Evolutionary conservation across 78 protist genomes (phyloP), one percentile per base, ranked within the genome.

Genomic region (Polysphondylium violaceum): DNA sequence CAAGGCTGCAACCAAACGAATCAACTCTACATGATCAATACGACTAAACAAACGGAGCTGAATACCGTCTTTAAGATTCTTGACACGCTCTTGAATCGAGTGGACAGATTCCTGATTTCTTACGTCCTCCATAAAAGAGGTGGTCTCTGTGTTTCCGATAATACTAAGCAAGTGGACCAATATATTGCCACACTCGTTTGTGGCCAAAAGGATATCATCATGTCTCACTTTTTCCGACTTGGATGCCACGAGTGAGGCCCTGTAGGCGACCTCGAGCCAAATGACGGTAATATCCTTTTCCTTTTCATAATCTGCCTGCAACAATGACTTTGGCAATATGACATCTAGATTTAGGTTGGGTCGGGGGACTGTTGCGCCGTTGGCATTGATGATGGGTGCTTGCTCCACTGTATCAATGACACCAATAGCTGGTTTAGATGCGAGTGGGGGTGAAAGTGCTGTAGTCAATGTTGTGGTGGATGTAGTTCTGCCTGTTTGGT

Each of bases 261-360:
- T 81, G 14, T 67, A 81, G 25, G 77, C 53, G 40, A 81, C 72
- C 31, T 81, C 89, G 29, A 81, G 16, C 89, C 89, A 81, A 35
- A 81, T 35, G 4, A 53, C 36, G 16, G 51, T 81, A 21, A 68
- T 19, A 68, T 81, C 89, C n/a, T 64, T 51, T 5, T 35, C 77
- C 4, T 55, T 51, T 36, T 25, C 25, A 56, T 27, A 81, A 21
- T 81, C 89, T 4, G 64, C 89, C 21, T 25, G 51, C 36, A 35
- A 35, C 0, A 81, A 53, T 16, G 74, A 12, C 7, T 17, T 59
- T 23, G 55, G 67, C 27, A 55, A 19, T 3, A 56, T 35, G 6
- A 78, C 23, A 36, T 78, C 88, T 1, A 68, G 23, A n/a, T 23
- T 25, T n/a, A n/a, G n/a, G 9, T 27, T 21, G 36, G 89, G 68